Evolutionary conservation across 306 rosid genomes (phyloP).

Genomic region (Cercis canadensis): DNA sequence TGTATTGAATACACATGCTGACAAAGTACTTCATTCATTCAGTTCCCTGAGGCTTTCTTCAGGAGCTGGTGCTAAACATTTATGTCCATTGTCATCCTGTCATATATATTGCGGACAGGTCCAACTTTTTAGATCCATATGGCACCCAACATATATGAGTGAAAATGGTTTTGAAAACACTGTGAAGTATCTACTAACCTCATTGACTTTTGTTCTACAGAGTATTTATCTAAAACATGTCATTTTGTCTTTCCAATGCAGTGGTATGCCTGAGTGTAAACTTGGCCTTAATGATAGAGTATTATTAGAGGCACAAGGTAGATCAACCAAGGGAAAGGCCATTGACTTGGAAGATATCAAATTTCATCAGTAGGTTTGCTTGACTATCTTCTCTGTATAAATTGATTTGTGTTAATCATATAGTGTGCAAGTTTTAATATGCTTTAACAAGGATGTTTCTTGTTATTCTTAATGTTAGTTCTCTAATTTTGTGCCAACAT

Average conservation of each 20-base stretch:
- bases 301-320: constrained; percentile 88
- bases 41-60: background rate
- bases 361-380: constrained; percentile 93
- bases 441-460: constrained; percentile 12
- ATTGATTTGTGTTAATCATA: background rate
- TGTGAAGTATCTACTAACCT: constrained; percentile 28
- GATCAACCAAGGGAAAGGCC: constrained; percentile 93
- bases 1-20: constrained; percentile 12
- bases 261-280: constrained; percentile 99
- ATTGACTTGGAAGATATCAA: constrained; percentile 99
- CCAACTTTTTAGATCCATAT: constrained; percentile 23
- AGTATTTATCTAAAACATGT: constrained; percentile 28
- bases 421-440: constrained; percentile 28
- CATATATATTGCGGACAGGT: background rate
- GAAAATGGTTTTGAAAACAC: constrained; percentile 24
- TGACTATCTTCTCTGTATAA: constrained; percentile 40
- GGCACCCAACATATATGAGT: constrained; percentile 25
- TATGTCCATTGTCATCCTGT: background rate
- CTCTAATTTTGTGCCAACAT: constrained; percentile 38
- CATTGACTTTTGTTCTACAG: constrained; percentile 9
- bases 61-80: constrained; percentile 24
- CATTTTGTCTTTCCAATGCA: constrained; percentile 48
- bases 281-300: constrained; percentile 96
- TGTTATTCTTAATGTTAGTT: constrained; percentile 24
- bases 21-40: constrained; percentile 13